Evolutionary conservation across 176 grass and related monocot species (phyloP).

Genomic region (Carex kokanica): DNA sequence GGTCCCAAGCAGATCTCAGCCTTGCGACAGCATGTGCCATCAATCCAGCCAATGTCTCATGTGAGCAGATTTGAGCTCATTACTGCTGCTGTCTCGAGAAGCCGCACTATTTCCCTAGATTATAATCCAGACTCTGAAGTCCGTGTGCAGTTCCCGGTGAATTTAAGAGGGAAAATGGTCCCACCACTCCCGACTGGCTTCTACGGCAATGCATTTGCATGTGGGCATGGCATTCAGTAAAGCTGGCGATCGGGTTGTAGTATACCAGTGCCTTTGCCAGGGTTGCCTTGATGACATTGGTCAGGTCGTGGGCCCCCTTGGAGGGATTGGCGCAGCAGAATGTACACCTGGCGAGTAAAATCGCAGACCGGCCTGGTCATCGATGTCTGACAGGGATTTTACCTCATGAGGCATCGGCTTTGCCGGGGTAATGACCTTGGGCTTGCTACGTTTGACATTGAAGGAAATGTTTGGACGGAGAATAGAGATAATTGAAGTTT

Average conservation of each 20-base stretch:
- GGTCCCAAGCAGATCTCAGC: conserved; percentile 20
- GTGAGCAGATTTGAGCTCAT: conserved; percentile 29
- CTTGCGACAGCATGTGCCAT: neutral
- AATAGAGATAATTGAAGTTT: neutral
- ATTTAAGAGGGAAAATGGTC: no score
- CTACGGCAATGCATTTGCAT: no score
- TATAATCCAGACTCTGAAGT: conserved; percentile 11
- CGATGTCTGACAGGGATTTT: conserved; percentile 57
- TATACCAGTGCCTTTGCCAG: conserved; percentile 52
- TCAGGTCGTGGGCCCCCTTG: conserved; percentile 33
- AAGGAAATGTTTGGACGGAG: neutral
- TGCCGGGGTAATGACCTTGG: conserved; percentile 26
- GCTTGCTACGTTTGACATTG: neutral
- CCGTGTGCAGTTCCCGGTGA: no score
- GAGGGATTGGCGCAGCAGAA: conserved; percentile 39
- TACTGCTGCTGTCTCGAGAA: conserved; percentile 23
- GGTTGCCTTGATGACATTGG: conserved; percentile 43
- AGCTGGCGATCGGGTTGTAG: conserved; percentile 65
- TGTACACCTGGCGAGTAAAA: conserved; percentile 53
- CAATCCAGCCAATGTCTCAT: neutral
- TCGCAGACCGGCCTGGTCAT: conserved; percentile 54
- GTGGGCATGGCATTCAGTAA: no score
- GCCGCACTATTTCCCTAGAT: conserved; percentile 17
- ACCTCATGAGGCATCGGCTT: conserved; percentile 37
- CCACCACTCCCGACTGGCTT: no score